phyloP scores from a whole-genome alignment of 2,329 filamentous ascomycete species.

The Ambrosiella xylebori region DNA sequence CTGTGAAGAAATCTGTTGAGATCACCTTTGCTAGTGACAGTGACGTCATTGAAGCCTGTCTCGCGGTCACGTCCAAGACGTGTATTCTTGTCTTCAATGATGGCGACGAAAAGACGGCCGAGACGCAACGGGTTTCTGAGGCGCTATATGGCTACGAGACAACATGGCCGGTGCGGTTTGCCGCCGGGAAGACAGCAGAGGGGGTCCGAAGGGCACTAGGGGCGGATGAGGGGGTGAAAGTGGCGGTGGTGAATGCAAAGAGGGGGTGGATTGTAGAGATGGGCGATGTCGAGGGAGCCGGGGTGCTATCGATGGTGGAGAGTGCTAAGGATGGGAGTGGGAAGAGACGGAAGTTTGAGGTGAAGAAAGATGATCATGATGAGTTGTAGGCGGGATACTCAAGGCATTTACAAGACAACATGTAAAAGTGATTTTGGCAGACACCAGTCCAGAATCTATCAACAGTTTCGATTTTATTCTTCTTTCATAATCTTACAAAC shows the following conservation, averaged over 20 bases:
- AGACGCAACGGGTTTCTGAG: no score
- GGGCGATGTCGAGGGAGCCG: constrained; percentile 18
- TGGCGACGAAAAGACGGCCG: constrained; percentile 25
- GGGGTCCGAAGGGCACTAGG: background rate
- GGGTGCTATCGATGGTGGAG: constrained; percentile 71
- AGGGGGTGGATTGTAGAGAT: constrained; percentile 74
- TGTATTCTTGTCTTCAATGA: constrained; percentile 63
- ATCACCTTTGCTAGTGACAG: constrained; percentile 35
- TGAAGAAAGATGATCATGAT: constrained; percentile 22
- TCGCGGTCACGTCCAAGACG: constrained; percentile 58
- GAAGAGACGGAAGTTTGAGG: constrained; percentile 55
- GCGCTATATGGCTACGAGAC: background rate
- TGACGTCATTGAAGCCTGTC: constrained; percentile 48
- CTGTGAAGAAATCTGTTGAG: constrained; percentile 19
- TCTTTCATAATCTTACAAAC: background rate
- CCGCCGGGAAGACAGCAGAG: background rate
- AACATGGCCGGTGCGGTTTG: background rate
- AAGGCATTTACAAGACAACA: no score
- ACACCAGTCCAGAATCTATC: background rate
- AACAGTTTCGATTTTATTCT: background rate
- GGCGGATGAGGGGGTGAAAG: constrained; percentile 36
- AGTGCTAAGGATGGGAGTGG: constrained; percentile 80
- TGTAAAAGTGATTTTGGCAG: no score
- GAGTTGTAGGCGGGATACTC: constrained; percentile 4
- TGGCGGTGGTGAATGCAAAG: constrained; percentile 73